Percentiles rank a stretch among this genome's conserved stretches.
phyloP scores from a whole-genome alignment of 2,329 filamentous ascomycete genomes.

The Aspergillus bombycis region DNA sequence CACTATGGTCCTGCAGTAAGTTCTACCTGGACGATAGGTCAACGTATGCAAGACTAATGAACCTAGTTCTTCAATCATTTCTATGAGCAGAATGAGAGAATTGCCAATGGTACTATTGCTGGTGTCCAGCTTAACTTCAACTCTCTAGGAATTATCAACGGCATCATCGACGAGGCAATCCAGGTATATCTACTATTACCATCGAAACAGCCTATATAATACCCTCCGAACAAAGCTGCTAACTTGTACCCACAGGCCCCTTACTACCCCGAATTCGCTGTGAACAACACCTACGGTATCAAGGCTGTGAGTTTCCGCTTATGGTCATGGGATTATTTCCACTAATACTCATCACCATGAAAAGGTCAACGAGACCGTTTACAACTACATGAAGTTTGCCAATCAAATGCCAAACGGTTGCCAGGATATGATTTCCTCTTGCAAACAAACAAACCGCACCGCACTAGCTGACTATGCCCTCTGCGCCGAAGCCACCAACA shows the following conservation, averaged over 20 bases:
- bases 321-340: background rate
- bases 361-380: constrained; percentile 60
- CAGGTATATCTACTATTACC: constrained; percentile 47
- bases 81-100: constrained; percentile 59
- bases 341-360: background rate
- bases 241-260: constrained; percentile 28
- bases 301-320: constrained; percentile 32
- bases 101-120: constrained; percentile 52
- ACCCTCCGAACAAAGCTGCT: background rate
- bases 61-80: constrained; percentile 60
- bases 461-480: constrained; percentile 55
- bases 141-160: constrained; percentile 59
- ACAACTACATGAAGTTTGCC: constrained; percentile 62
- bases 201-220: background rate
- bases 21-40: background rate
- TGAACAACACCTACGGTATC: constrained; percentile 61
- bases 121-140: constrained; percentile 59
- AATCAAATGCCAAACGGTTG: constrained; percentile 64
- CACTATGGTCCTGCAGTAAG: constrained; percentile 54
- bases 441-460: constrained; percentile 62
- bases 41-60: constrained; percentile 17
- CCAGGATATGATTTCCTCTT: constrained; percentile 67
- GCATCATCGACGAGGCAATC: constrained; percentile 58
- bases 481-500: constrained; percentile 59
- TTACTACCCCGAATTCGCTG: constrained; percentile 56